Evolutionary conservation across 1,284 basidiomycete genomes (phyloP).

Genomic region (Ganoderma leucocontextum): DNA sequence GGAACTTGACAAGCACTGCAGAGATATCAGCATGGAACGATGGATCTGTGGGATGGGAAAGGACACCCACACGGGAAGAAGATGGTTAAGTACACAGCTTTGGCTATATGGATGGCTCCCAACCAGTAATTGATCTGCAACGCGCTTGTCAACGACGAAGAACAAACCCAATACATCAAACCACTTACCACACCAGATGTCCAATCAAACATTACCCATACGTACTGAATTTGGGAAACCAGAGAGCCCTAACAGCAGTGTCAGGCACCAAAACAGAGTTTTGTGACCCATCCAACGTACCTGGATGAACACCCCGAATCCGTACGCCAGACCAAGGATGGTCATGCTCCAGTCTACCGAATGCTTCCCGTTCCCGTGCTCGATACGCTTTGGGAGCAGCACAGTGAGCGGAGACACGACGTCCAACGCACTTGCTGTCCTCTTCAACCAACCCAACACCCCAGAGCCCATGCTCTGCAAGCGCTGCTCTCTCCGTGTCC

Average conservation of each 20-base stretch:
- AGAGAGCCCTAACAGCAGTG: not conserved
- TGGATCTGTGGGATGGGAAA: not conserved
- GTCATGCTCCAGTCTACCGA: conserved; percentile 75
- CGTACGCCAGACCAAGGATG: conserved; percentile 63
- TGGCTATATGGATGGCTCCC: conserved; percentile 60
- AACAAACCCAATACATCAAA: conserved; percentile 13
- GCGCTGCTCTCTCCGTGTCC: conserved; percentile 42
- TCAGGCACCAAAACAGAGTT: not conserved
- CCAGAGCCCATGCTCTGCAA: conserved; percentile 14
- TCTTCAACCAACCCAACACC: conserved; percentile 37
- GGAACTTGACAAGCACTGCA: conserved; percentile 41
- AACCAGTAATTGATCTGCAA: conserved; percentile 79
- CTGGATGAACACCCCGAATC: conserved; percentile 56
- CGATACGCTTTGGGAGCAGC: conserved; percentile 58
- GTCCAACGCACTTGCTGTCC: conserved; percentile 33
- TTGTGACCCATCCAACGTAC: not conserved
- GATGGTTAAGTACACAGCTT: conserved; percentile 65
- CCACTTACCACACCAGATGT: conserved; percentile 63
- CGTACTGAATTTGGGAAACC: conserved; percentile 54
- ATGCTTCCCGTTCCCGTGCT: conserved; percentile 40
- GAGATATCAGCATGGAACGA: not conserved
- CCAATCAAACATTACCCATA: conserved; percentile 72
- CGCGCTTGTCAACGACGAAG: not conserved
- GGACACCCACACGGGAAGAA: conserved; percentile 66
- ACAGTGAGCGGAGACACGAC: conserved; percentile 68